These are phyloP conservation scores for Naganishia sp. DNA, from an alignment of 1,284 basidiomycete genomes.

Conservation along the genomic window DNA sequence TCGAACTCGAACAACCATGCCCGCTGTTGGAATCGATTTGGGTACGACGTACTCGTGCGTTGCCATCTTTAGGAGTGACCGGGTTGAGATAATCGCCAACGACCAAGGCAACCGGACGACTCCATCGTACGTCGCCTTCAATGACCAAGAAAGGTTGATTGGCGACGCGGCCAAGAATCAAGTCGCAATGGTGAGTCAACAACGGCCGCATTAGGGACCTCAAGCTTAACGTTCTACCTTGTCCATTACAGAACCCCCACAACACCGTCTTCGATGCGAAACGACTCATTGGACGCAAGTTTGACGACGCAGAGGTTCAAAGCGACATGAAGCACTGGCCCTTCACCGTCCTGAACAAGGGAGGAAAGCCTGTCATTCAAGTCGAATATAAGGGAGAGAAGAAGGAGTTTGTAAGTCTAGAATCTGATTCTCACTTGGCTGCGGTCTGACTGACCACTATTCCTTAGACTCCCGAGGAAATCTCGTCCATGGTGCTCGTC, in stretches of 20 bases:
- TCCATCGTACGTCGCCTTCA: conserved; percentile 91
- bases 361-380: conserved; percentile 80
- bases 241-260: conserved; percentile 67
- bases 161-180: conserved; percentile 94
- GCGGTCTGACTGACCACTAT: not conserved
- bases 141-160: conserved; percentile 82
- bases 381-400: conserved; percentile 83
- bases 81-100: conserved; percentile 77
- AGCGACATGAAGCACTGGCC: conserved; percentile 67
- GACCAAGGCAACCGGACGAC: conserved; percentile 90
- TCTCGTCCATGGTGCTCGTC: conserved; percentile 93
- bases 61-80: conserved; percentile 95
- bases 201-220: not conserved
- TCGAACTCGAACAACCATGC: conserved; percentile 19
- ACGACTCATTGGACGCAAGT: conserved; percentile 75
- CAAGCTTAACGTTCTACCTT: not conserved
- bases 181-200: conserved; percentile 64
- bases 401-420: conserved; percentile 75
- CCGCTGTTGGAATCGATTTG: conserved; percentile 32
- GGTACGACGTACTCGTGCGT: conserved; percentile 56
- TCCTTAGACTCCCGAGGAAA: conserved; percentile 82
- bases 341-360: conserved; percentile 75
- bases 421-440: not conserved
- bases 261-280: conserved; percentile 99
- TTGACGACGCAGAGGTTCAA: conserved; percentile 74